Conservation (phyloP, 257 asterid genomes). For the Solanum paucissectum region DNA sequence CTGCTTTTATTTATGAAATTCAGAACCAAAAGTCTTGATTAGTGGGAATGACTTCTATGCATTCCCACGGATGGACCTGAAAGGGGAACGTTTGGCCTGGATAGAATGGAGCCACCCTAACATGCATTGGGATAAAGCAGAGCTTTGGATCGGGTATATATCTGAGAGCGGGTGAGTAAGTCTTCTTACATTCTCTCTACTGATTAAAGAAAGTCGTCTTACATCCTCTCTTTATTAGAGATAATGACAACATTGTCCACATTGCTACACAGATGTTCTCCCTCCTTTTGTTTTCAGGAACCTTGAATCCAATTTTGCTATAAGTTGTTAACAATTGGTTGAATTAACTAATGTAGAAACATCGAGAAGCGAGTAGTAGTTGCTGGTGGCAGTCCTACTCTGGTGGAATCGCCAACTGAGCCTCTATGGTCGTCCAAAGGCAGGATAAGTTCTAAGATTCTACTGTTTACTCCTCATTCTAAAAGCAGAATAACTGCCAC, state of each 20-base stretch:
- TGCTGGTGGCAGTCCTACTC: not conserved
- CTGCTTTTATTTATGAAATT: not conserved
- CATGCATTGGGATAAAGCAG: not conserved
- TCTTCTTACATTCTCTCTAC: not conserved
- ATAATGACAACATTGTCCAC: not conserved
- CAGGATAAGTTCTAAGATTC: not conserved
- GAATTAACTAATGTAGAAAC: not conserved
- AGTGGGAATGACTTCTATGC: not conserved
- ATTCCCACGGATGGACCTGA: not conserved
- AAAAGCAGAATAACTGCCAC: not conserved
- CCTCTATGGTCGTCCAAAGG: constrained; percentile 3
- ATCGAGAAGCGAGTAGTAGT: not conserved
- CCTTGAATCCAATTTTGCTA: not conserved
- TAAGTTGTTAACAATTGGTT: not conserved
- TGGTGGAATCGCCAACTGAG: not conserved
- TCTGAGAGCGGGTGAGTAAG: not conserved
- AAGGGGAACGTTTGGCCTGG: not conserved
- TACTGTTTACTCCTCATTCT: not conserved
- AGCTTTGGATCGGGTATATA: not conserved
- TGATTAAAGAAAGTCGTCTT: not conserved
- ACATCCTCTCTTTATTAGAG: not conserved
- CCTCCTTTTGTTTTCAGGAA: not conserved
- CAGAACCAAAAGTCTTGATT: constrained; percentile 1
- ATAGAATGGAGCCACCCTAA: not conserved
- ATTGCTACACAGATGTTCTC: not conserved